phyloP scores from a whole-genome alignment of 768 basidiomycete genomes.

The Leccinum variicolor region DNA sequence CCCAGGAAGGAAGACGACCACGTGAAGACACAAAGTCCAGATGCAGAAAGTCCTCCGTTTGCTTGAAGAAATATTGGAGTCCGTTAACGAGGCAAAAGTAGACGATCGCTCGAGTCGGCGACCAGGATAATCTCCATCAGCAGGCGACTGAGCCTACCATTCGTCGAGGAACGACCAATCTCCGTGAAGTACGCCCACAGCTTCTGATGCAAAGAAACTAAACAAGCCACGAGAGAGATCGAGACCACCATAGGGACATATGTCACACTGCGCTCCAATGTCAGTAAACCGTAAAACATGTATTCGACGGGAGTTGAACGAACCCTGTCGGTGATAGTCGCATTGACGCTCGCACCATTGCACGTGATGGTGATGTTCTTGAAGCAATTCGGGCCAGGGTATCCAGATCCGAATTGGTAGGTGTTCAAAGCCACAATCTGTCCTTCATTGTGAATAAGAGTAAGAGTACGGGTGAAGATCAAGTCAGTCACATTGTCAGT shows the following conservation, averaged over 20 bases:
- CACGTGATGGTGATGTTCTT: slow-evolving; percentile 57
- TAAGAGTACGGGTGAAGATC: not conserved
- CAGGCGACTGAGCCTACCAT: not conserved
- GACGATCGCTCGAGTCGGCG: not conserved
- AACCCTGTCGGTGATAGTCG: slow-evolving; percentile 62
- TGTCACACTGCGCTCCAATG: slow-evolving; percentile 47
- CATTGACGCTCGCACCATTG: slow-evolving; percentile 50
- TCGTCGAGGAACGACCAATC: slow-evolving; percentile 53
- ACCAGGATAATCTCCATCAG: not conserved
- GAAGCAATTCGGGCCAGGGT: slow-evolving; percentile 63
- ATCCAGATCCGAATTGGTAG: slow-evolving; percentile 51
- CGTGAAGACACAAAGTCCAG: slow-evolving; percentile 9
- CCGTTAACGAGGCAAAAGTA: not conserved
- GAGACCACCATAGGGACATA: slow-evolving; percentile 62
- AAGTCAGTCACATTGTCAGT: slow-evolving; percentile 25
- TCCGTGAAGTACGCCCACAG: slow-evolving; percentile 54
- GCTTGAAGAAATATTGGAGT: not conserved
- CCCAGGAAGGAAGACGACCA: not conserved
- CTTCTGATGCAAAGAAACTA: slow-evolving; percentile 45
- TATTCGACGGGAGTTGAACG: not conserved
- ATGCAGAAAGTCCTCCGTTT: not conserved
- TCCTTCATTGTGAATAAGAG: not conserved
- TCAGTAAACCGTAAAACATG: not conserved
- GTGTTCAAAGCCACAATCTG: slow-evolving; percentile 29
- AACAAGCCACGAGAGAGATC: slow-evolving; percentile 72